Base-by-base conservation (phyloP, 202 grass and related monocot species). In the Tripidium arundinaceum region DNA sequence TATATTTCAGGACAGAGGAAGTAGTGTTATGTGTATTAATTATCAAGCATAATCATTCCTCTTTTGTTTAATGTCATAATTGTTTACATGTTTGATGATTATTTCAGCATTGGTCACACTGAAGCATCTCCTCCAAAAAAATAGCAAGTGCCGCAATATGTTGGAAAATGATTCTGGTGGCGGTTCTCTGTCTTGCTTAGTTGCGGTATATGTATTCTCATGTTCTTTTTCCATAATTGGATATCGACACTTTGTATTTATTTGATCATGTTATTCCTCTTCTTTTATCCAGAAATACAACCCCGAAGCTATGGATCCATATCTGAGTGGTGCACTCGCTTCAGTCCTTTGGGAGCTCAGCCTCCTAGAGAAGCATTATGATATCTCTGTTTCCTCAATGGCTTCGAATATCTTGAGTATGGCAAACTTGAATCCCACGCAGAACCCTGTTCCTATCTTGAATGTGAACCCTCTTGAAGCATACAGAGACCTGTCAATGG, bases 291-390 rank as follows among this genome's bases (percentile, higher is more conserved):
- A 99, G 96, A 93, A 93, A 91, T 99, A 95, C 77, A 89, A 93
- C 72, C 90, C 90, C 21, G 96, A 99, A 70, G 88, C 90, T 68
- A 85, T 79, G 28, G 96, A 96, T 83, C 96, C 92, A 59, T 91
- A 99, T 66, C 78, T 95, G 14, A 99, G 96, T 75, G 96, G 96
- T 16, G 96, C 88, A 6, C 86, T 99, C 33, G 90, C 92, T 61
- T 95, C 96, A 24, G 96, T 95, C 31, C 86, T 99, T 68, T 95
- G 92, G 92, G 96, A 99, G 79, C 86, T 99, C 79, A 91, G 92
- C 66, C 90, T 99, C 77, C 83, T 99, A 54, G 83, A 79, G 79
- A 99, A 99, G 85, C 96, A 93, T 82, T 88, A 95, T 19, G 85
- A 96, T 64, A 66, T 83, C 18, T 83, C 82, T 47, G 79, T 95